Conservation (phyloP, 1,284 basidiomycete genomes). For the Puccinia horiana region DNA sequence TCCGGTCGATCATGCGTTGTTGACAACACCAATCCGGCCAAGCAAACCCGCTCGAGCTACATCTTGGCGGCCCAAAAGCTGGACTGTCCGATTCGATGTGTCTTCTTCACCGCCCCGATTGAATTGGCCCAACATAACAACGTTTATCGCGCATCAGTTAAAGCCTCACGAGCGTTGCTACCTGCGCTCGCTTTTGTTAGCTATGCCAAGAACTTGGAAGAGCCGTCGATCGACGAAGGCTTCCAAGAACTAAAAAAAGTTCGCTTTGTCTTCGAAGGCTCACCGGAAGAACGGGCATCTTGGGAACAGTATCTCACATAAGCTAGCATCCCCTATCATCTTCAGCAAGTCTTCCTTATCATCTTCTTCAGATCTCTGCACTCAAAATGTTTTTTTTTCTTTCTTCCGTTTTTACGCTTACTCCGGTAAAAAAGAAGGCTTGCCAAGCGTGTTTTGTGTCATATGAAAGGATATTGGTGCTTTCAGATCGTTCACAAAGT, state of each 20-base stretch:
- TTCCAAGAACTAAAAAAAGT: conserved; percentile 73
- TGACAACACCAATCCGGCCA: conserved; percentile 61
- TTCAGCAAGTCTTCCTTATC: neutral
- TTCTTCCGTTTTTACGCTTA: too few relatives aligned
- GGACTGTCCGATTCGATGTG: conserved; percentile 58
- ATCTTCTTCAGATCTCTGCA: neutral
- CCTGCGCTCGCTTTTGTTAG: conserved; percentile 69
- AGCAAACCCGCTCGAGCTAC: conserved; percentile 63
- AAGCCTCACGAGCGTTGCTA: conserved; percentile 60
- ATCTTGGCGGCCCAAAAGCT: conserved; percentile 60
- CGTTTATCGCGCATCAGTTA: conserved; percentile 65
- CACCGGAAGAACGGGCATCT: conserved; percentile 67
- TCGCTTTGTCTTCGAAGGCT: conserved; percentile 76
- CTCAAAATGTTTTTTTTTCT: neutral
- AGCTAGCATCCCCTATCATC: neutral
- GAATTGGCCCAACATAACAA: conserved; percentile 89
- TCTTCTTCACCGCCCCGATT: conserved; percentile 70
- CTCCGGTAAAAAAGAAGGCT: too few relatives aligned
- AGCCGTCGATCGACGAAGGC: conserved; percentile 70
- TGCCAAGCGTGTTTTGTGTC: neutral
- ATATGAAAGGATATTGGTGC: too few relatives aligned
- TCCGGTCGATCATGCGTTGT: conserved; percentile 72
- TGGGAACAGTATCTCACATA: conserved; percentile 72
- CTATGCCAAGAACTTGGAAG: conserved; percentile 69
- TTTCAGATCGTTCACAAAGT: too few relatives aligned